Conservation (phyloP, 208 protist genomes). For the Vickermania ingenoplastis region DNA sequence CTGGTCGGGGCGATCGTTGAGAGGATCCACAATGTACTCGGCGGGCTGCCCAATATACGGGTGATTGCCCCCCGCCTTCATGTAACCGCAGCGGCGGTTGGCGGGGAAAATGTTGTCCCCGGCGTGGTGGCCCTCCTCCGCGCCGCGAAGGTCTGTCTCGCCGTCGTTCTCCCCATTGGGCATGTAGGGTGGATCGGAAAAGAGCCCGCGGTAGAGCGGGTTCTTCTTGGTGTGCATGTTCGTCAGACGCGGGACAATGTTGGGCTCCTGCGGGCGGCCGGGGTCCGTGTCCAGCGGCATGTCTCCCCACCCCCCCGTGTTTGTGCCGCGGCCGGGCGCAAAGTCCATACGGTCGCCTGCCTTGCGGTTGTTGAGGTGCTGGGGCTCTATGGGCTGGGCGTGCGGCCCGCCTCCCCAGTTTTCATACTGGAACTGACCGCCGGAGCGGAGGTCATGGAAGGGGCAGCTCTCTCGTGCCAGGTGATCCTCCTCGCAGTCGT, state of each 20-base stretch:
- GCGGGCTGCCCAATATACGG: slow-evolving; percentile 54
- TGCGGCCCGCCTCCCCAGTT: slow-evolving; percentile 52
- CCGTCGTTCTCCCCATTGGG: slow-evolving; percentile 32
- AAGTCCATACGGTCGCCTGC: slow-evolving; percentile 83
- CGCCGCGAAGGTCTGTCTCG: slow-evolving; percentile 2
- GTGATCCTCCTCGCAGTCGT: slow-evolving; percentile 84
- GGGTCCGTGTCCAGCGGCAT: slow-evolving; percentile 65
- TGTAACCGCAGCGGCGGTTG: slow-evolving; percentile 26
- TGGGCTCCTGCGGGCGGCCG: slow-evolving; percentile 30
- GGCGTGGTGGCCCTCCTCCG: slow-evolving; percentile 7
- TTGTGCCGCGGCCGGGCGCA: slow-evolving; percentile 38
- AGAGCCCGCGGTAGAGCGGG: slow-evolving; percentile 69
- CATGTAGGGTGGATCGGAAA: slow-evolving; percentile 74
- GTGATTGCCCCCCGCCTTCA: slow-evolving; percentile 60
- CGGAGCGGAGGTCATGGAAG: slow-evolving; percentile 82
- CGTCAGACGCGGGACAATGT: slow-evolving; percentile 23
- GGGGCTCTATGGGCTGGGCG: slow-evolving; percentile 33
- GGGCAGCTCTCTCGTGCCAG: slow-evolving; percentile 77
- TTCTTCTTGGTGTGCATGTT: slow-evolving; percentile 65
- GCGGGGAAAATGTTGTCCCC: slow-evolving; percentile 7
- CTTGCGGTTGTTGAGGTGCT: slow-evolving; percentile 41
- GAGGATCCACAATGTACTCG: slow-evolving; percentile 80
- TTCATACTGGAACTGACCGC: slow-evolving; percentile 87
- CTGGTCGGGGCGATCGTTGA: slow-evolving; percentile 52
- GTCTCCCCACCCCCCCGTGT: slow-evolving; percentile 41